These are phyloP conservation scores for Lobosporangium transversale DNA, from an alignment of 192 early-diverging fungal species.

Conservation along the genomic window DNA sequence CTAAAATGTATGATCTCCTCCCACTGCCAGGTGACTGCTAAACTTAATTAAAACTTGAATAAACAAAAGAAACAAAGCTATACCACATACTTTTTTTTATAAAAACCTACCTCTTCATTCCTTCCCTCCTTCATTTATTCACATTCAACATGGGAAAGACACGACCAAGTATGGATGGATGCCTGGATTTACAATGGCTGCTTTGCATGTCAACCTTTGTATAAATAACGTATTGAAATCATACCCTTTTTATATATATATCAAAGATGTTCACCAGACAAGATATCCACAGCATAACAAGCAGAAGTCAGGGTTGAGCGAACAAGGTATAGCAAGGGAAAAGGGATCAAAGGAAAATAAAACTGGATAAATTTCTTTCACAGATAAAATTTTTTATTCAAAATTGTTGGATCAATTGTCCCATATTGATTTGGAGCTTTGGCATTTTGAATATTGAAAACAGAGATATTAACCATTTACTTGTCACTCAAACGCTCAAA, in stretches of 20 bases:
- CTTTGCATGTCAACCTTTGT: not conserved
- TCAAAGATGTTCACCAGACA: conserved; percentile 37
- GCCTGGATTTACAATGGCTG: not conserved
- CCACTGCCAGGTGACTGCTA: too few relatives aligned
- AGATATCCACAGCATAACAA: conserved; percentile 52
- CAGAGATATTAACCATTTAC: not conserved
- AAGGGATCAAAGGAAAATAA: not conserved
- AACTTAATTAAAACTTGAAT: too few relatives aligned
- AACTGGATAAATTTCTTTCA: not conserved
- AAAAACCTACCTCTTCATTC: not conserved
- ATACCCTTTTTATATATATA: not conserved
- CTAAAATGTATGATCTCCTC: too few relatives aligned
- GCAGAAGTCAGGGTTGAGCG: conserved; percentile 28
- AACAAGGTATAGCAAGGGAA: conserved; percentile 32
- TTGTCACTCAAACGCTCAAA: not conserved
- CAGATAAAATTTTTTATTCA: too few relatives aligned
- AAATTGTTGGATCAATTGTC: too few relatives aligned
- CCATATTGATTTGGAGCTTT: too few relatives aligned
- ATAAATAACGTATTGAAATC: not conserved
- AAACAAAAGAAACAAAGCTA: too few relatives aligned
- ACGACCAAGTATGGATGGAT: conserved; percentile 30
- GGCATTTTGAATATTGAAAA: not conserved
- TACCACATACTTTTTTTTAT: not conserved
- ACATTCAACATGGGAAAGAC: conserved; percentile 35
- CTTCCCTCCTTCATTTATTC: not conserved